phyloP scores from a whole-genome alignment of 345 rosid genomes.

The Mallotus nudiflorus region DNA sequence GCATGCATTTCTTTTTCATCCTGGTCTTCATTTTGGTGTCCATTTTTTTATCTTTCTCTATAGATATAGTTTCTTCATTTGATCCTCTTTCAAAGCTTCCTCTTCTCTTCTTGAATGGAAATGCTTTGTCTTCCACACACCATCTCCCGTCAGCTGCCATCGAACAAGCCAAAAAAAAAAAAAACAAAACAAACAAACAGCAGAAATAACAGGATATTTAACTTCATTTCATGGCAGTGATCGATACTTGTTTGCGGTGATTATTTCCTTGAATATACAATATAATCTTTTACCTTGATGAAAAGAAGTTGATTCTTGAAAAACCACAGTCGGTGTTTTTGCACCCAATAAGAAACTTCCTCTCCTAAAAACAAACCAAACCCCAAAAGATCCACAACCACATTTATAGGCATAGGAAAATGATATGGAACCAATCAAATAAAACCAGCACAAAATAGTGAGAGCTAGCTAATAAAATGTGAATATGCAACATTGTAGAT shows the following conservation, averaged over 20 bases:
- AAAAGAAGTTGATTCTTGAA: constrained; percentile 28
- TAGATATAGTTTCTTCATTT: constrained; percentile 8
- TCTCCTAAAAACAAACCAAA: constrained; percentile 30
- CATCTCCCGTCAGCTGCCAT: constrained; percentile 39
- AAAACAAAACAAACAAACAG: constrained; percentile 20
- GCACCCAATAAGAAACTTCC: constrained; percentile 36
- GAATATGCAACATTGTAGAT: constrained; percentile 16
- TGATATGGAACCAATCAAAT: constrained; percentile 12
- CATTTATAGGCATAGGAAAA: constrained; percentile 10
- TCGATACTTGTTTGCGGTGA: neutral
- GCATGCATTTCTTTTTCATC: constrained; percentile 39
- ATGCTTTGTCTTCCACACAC: constrained; percentile 47
- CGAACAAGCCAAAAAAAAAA: constrained; percentile 20
- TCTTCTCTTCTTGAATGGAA: constrained; percentile 67
- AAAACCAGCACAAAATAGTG: constrained; percentile 10
- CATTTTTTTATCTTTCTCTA: constrained; percentile 29
- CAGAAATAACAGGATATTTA: neutral
- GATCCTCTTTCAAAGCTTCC: constrained; percentile 31
- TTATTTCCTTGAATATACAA: neutral
- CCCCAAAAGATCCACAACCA: constrained; percentile 34
- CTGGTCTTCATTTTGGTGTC: constrained; percentile 38
- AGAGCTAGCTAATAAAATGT: constrained; percentile 32
- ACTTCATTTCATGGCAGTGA: neutral
- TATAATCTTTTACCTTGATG: constrained; percentile 58
- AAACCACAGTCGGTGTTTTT: constrained; percentile 26